Evolutionary conservation across 495 filamentous ascomycete species (phyloP), one percentile per base, ranked within the genome.

Genomic region (Trichoderma reesei): DNA sequence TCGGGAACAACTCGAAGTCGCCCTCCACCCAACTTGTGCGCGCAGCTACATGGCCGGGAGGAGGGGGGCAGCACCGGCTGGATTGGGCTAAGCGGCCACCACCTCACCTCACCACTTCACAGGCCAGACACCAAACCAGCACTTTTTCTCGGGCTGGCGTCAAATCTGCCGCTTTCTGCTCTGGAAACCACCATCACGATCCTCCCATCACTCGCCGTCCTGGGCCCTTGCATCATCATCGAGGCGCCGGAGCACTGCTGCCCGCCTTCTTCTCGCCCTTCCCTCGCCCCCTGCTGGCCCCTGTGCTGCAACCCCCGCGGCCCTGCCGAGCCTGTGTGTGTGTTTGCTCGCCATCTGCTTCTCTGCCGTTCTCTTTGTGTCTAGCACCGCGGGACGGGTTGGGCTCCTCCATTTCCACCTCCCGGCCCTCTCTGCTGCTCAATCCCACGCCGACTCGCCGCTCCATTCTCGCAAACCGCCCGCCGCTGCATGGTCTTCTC

Each of bases 21-120:
- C 51, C 34, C 7, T 26, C 26, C 51, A 56, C 51, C 9, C 51
- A 56, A 20, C 10, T 33, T 56, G 20, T 56, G 51, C 31, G 44
- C 44, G 20, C 1, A 34, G 51, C 51, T 31, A 56, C 20, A 11
- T 34, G 26, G 26, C 51, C 20, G 44, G 5, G 44, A 31, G 46
- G 46, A 18, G 18, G 51, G 51, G 51, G 51, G 51, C 51, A 33
- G 51, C 51, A 20, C 9, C 26, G 51, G 26, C 51, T 56, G 51
- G 51, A 56, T 56, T 56, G 51, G 51, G 51, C 51, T 56, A 56
- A 56, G 51, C 51, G 51, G 51, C 51, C 31, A 56, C 51, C 51
- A 56, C 51, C 51, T 56, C 51, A 56, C 51, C 51, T 56, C 51
- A 56, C 51, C 51, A 18, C 44, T 48, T 56, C 51, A 56, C 51